Evolutionary conservation across 495 filamentous ascomycete species (phyloP), one percentile per base, ranked within the genome.

Genomic region (Talaromyces ruber): DNA sequence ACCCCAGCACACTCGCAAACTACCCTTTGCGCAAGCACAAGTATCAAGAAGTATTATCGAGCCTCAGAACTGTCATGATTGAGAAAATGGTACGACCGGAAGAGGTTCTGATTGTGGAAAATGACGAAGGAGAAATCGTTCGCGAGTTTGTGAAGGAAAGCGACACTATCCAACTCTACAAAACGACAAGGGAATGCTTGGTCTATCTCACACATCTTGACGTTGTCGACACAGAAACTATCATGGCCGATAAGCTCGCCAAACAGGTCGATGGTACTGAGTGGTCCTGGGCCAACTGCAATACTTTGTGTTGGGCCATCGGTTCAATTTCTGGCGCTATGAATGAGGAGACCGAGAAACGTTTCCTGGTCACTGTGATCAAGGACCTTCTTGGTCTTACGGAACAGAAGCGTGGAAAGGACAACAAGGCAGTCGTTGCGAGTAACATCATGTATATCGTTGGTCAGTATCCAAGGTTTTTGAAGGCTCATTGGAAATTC

Each of bases 371-470:
- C 30, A 98, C 93, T 4, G 94, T 98, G 39, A 98, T 98, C 68
- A 98, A 98, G 75, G 94, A 98, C 72, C 84, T 98, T 16, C 87
- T 98, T n/a, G 94, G 95, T 0, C 81, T 98, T 57, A 98, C 94
- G 0, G 94, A 98, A 75, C 96, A 96, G 91, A 98, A 98, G 77
- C 88, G 95, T 55, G 94, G 94, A 47, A 98, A 98, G 69, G 94
- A 98, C 76, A 98, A 98, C 81, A 98, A 98, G 72, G 94, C 94
- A 22, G 95, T 98, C 2, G 94, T 98, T 57, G 94, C 94, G 65
- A 97, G 92, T 76, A 98, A 98, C 75, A 98, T 98, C 74, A 98
- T 98, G 94, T 98, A 98, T 70, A 98, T 98, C 73, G 94, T 98
- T 61, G 94, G 94, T 34, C 94, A 98, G 71, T 98, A 98, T 70